Percentiles rank a stretch among this genome's conserved stretches.
Evolutionary conservation across 345 rosid genomes (phyloP).

Genomic region (Gossypium turneri): DNA sequence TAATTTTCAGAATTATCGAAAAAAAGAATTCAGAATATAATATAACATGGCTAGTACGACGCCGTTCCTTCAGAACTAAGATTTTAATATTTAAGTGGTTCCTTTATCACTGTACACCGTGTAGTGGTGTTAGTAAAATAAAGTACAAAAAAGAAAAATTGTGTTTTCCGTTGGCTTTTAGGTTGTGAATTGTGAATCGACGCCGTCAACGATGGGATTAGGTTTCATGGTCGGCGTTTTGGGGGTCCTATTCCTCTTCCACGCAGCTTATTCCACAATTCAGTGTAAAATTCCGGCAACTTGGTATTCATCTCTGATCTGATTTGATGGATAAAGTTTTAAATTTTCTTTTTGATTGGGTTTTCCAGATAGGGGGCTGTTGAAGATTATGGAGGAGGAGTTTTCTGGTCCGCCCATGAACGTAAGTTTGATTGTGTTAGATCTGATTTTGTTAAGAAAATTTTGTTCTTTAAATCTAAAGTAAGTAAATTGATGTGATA

Average conservation of each 20-base stretch:
- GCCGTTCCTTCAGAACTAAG: background rate
- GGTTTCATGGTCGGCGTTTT: slow-evolving; percentile 61
- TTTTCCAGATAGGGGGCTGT: slow-evolving; percentile 70
- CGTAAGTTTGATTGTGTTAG: slow-evolving; percentile 33
- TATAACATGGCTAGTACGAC: background rate
- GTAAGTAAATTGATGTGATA: slow-evolving; percentile 1
- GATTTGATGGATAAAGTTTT: background rate
- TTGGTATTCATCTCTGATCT: background rate
- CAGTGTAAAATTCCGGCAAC: slow-evolving; percentile 45
- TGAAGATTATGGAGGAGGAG: slow-evolving; percentile 91
- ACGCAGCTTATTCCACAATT: slow-evolving; percentile 87
- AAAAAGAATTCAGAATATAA: too few species aligned
- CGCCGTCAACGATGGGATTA: slow-evolving; percentile 38
- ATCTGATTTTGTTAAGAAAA: background rate
- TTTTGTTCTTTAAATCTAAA: slow-evolving; percentile 10
- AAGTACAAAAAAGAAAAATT: background rate
- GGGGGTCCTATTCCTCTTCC: slow-evolving; percentile 66
- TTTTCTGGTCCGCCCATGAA: slow-evolving; percentile 71
- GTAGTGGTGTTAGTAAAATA: background rate
- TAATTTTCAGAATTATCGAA: too few species aligned
- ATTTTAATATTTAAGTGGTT: background rate
- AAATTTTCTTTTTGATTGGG: slow-evolving; percentile 16
- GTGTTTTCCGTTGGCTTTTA: background rate
- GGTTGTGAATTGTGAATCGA: background rate
- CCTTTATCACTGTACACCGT: background rate